These are phyloP conservation scores for Tuber calosporum DNA, from an alignment of 495 filamentous ascomycete genomes.

Conservation along the genomic window DNA sequence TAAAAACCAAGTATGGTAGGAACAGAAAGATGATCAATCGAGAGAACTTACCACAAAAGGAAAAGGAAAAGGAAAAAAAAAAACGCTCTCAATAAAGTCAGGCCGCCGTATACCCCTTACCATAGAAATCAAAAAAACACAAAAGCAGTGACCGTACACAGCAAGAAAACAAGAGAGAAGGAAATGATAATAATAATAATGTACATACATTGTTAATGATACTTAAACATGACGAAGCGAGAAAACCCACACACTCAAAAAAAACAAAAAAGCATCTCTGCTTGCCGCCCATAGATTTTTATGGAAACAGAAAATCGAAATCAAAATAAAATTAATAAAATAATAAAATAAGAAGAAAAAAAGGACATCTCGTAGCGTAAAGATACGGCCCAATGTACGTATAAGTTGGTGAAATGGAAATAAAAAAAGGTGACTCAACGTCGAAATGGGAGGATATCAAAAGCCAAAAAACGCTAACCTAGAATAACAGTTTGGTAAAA, in stretches of 20 bases:
- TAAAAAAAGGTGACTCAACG: conserved; percentile 9
- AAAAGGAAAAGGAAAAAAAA: conserved; percentile 11
- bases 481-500: conserved; percentile 22
- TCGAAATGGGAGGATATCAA: not conserved
- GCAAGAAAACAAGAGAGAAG: not conserved
- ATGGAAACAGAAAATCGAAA: conserved; percentile 6
- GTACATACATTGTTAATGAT: conserved; percentile 32
- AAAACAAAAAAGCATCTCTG: conserved; percentile 14
- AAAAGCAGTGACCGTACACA: not conserved
- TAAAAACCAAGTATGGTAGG: not conserved
- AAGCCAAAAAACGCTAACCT: not conserved
- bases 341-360: conserved; percentile 9
- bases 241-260: conserved; percentile 5
- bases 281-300: conserved; percentile 17
- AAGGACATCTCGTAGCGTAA: conserved; percentile 24
- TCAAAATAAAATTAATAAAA: conserved; percentile 11
- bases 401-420: conserved; percentile 14
- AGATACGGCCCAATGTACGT: conserved; percentile 28
- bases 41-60: not conserved
- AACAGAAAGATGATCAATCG: not conserved
- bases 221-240: conserved; percentile 27
- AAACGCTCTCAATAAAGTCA: conserved; percentile 36
- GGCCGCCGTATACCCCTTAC: conserved; percentile 38
- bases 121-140: conserved; percentile 25
- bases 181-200: conserved; percentile 31